Evolutionary conservation across 2,329 filamentous ascomycete genomes (phyloP).

Genomic region (Colletotrichum spaethianum): DNA sequence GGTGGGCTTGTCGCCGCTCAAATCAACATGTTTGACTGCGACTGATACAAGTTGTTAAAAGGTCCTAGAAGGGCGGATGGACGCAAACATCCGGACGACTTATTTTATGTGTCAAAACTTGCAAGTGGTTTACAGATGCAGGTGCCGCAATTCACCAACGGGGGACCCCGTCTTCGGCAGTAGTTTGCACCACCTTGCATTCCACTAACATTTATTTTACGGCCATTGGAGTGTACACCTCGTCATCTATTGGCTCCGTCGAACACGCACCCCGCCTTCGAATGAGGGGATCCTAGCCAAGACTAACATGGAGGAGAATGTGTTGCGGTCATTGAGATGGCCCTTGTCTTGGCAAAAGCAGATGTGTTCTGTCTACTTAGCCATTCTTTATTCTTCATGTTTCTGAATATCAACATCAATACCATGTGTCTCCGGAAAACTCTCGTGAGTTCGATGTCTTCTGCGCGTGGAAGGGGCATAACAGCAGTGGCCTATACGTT

Average conservation of each 20-base stretch:
- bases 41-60: background rate
- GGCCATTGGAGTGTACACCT: no score
- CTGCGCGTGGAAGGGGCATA: background rate
- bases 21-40: no score
- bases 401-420: background rate
- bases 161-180: background rate
- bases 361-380: background rate
- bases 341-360: background rate
- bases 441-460: background rate
- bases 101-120: constrained; percentile 23
- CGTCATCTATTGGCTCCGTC: background rate
- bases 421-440: background rate
- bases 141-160: constrained; percentile 2
- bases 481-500: background rate
- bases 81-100: constrained; percentile 12
- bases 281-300: background rate
- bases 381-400: background rate
- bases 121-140: background rate
- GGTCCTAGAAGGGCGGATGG: background rate
- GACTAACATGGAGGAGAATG: background rate
- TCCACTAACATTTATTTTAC: constrained; percentile 4
- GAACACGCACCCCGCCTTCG: no score
- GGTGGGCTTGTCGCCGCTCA: constrained; percentile 21
- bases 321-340: background rate
- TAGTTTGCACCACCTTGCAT: background rate